phyloP scores from a whole-genome alignment of 2,329 filamentous ascomycete genomes.

The Fusarium stilboides region DNA sequence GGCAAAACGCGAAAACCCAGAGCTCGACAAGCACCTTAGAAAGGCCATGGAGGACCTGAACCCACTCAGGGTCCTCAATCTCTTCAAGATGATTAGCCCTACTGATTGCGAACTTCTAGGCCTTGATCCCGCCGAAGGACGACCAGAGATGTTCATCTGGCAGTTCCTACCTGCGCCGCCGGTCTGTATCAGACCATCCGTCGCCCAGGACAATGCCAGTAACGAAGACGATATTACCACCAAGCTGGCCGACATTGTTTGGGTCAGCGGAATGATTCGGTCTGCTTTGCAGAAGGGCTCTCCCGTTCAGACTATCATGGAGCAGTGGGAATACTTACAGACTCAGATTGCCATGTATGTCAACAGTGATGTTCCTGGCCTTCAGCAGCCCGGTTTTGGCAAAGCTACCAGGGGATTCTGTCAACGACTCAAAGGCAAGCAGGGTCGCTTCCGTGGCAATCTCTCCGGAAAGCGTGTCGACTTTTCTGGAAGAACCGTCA shows the following conservation, averaged over 20 bases:
- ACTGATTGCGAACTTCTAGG: constrained; percentile 93
- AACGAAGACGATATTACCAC: constrained; percentile 98
- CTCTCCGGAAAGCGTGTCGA: constrained; percentile 98
- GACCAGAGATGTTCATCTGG: constrained; percentile 98
- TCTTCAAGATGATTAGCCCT: constrained; percentile 89
- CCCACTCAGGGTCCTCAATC: constrained; percentile 87
- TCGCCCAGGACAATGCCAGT: constrained; percentile 91
- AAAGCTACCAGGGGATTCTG: constrained; percentile 95
- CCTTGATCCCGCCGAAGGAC: constrained; percentile 86
- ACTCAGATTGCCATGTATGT: constrained; percentile 98
- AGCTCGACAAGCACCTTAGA: constrained; percentile 90
- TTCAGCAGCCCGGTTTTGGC: constrained; percentile 89
- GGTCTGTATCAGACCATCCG: constrained; percentile 93
- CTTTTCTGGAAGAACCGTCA: constrained; percentile 97
- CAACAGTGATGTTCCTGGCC: constrained; percentile 93
- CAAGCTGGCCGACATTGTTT: constrained; percentile 96
- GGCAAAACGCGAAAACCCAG: constrained; percentile 82
- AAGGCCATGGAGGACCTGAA: constrained; percentile 97
- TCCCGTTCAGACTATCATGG: constrained; percentile 90
- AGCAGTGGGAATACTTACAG: constrained; percentile 98
- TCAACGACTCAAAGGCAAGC: constrained; percentile 95
- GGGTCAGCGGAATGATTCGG: constrained; percentile 89
- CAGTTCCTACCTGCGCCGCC: constrained; percentile 95
- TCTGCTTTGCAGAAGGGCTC: constrained; percentile 87
- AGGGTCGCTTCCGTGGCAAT: constrained; percentile 96